Base-by-base conservation (phyloP, 768 basidiomycete species). In the Suillus subaureus region DNA sequence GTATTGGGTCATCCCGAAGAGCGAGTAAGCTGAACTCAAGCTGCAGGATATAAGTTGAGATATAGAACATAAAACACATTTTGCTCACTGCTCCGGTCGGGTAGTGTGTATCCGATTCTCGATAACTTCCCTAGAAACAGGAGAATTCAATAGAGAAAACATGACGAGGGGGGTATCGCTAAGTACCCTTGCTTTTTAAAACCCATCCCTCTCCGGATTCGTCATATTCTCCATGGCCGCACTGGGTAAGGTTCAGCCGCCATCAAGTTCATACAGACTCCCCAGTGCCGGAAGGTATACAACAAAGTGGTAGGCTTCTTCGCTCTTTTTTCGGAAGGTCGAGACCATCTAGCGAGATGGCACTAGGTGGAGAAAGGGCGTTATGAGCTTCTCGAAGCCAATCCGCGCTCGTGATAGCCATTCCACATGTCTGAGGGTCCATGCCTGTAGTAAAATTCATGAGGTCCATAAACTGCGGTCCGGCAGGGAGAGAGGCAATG, bases 281-380 rank as follows among this genome's bases (percentile, higher is more conserved):
- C 93, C 97, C 77, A 89, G 84, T 51, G 89, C 79, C 5, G 97
- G 97, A 57, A 97, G 80, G 75, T 98, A 99, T 13, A 97, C 91
- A 49, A 99, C 89, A 72, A 99, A 99, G 72, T 99, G 97, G 77
- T 97, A 99, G 15, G 96, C 96, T 71, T 99, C 97, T 73, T 89
- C 88, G 5, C 79, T 78, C 70, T 80, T 87, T 69, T n/a, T 82
- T 91, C 33, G 85, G 86, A 26, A 91, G 80, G 28, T 87, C 89
- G 28, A 94, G 83, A 23, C 95, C 94, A 71, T 95, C 93, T 62
- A 97, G 80, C 7, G 93, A 93, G 70, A 97, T 92, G 0, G 93
- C 88, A 65, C 86, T 91, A 18, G 96, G 94, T 43, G 95, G 93
- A 13, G 96, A 94, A 70, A 99, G 89, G 21, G 93, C 86, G 73